These are phyloP conservation scores for Sugiyamaella valdiviana DNA, from an alignment of 805 yeast genomes.

Conservation along the genomic window DNA sequence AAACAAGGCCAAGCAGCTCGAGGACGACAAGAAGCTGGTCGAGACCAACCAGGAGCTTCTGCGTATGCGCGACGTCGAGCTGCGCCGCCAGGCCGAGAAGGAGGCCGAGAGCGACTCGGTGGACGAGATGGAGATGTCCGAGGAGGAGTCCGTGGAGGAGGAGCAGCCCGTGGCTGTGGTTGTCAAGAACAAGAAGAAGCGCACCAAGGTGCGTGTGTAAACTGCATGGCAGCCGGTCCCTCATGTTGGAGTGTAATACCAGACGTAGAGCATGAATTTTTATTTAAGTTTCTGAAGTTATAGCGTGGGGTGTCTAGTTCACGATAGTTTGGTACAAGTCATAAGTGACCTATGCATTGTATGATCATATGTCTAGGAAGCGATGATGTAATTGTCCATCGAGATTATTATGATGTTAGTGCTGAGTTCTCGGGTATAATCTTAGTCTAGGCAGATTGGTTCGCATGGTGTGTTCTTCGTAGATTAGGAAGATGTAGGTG, in stretches of 20 bases:
- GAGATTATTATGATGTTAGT: no score
- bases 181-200: constrained; percentile 57
- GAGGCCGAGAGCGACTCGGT: constrained; percentile 32
- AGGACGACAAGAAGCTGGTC: constrained; percentile 80
- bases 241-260: neutral
- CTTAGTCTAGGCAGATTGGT: no score
- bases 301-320: no score
- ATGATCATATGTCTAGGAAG: no score
- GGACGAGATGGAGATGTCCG: constrained; percentile 36
- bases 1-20: constrained; percentile 80
- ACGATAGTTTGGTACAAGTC: no score
- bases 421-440: no score
- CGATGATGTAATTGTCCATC: no score
- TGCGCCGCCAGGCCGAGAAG: constrained; percentile 61
- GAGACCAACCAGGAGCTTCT: constrained; percentile 83
- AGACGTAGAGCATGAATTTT: neutral
- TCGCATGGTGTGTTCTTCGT: no score
- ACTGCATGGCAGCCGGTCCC: neutral
- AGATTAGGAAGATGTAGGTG: no score
- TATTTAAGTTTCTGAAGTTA: neutral
- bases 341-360: no score
- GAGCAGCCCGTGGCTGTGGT: constrained; percentile 44
- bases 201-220: neutral
- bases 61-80: constrained; percentile 88
- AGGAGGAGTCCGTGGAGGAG: constrained; percentile 38